These are phyloP conservation scores for Cystobasidiopsis lactophilus DNA, from an alignment of 768 basidiomycete species.

Conservation along the genomic window DNA sequence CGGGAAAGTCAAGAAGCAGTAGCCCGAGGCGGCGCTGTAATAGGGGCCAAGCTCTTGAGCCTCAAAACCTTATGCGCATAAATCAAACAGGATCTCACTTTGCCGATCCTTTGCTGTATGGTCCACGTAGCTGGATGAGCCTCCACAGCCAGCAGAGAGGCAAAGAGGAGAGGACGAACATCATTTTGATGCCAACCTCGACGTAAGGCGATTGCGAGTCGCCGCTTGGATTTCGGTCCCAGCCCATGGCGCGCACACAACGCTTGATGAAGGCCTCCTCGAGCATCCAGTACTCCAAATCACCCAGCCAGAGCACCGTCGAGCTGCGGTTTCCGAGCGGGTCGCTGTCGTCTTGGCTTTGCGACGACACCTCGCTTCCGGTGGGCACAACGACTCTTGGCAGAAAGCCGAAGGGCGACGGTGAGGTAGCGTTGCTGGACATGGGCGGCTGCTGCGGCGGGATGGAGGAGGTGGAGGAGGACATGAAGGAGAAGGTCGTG, in stretches of 20 bases:
- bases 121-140: background rate
- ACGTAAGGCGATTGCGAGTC: background rate
- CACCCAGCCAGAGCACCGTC: slow-evolving; percentile 56
- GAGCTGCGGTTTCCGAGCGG: background rate
- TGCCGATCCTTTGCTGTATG: slow-evolving; percentile 18
- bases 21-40: slow-evolving; percentile 41
- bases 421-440: too few relatives aligned
- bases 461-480: too few relatives aligned
- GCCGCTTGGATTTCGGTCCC: slow-evolving; percentile 35
- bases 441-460: too few relatives aligned
- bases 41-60: slow-evolving; percentile 29
- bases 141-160: background rate
- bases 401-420: too few relatives aligned
- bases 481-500: too few relatives aligned
- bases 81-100: too few relatives aligned
- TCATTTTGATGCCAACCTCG: slow-evolving; percentile 3
- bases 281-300: slow-evolving; percentile 91
- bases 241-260: slow-evolving; percentile 64
- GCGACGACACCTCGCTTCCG: too few relatives aligned
- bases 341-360: too few relatives aligned
- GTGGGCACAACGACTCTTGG: too few relatives aligned
- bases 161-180: background rate
- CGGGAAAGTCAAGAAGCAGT: slow-evolving; percentile 71
- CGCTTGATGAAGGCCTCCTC: slow-evolving; percentile 69
- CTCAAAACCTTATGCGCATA: slow-evolving; percentile 43